Conservation (phyloP, 768 basidiomycete genomes). For the Chalciporus sphaerocephalus region DNA sequence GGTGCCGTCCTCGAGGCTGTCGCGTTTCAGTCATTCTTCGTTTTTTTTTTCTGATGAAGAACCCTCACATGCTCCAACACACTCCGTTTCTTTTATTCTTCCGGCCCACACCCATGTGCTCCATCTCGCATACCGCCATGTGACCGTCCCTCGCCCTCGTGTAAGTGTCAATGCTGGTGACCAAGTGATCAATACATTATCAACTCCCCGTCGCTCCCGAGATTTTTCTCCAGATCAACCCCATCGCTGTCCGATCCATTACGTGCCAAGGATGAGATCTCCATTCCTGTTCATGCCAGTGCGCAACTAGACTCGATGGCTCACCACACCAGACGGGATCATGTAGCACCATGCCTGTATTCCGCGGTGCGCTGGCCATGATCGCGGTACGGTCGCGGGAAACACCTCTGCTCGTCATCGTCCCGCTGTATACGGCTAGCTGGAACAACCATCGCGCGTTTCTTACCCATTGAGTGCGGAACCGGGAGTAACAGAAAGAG, state of each 20-base stretch:
- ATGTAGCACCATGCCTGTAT: conserved; percentile 11
- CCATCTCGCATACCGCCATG: no score
- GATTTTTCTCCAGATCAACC: conserved; percentile 14
- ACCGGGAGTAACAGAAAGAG: neutral
- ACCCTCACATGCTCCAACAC: neutral
- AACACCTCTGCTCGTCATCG: conserved; percentile 1
- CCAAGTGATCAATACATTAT: neutral
- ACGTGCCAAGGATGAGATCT: conserved; percentile 13
- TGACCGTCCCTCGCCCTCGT: conserved; percentile 5
- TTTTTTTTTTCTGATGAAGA: neutral
- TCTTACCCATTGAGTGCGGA: neutral
- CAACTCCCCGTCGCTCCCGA: conserved; percentile 24
- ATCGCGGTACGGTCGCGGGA: conserved; percentile 29
- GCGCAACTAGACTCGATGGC: conserved; percentile 4
- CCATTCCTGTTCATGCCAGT: no score
- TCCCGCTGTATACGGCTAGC: neutral
- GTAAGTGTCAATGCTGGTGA: neutral
- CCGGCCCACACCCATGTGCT: neutral
- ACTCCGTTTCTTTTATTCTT: neutral
- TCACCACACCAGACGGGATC: conserved; percentile 9
- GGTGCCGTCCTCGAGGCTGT: conserved; percentile 34
- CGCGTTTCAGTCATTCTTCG: conserved; percentile 24
- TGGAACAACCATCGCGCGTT: neutral
- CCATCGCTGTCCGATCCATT: conserved; percentile 17
- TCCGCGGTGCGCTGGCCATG: conserved; percentile 10